Evolutionary conservation across 257 asterid genomes (phyloP).

Genomic region (Agastache rugosa): DNA sequence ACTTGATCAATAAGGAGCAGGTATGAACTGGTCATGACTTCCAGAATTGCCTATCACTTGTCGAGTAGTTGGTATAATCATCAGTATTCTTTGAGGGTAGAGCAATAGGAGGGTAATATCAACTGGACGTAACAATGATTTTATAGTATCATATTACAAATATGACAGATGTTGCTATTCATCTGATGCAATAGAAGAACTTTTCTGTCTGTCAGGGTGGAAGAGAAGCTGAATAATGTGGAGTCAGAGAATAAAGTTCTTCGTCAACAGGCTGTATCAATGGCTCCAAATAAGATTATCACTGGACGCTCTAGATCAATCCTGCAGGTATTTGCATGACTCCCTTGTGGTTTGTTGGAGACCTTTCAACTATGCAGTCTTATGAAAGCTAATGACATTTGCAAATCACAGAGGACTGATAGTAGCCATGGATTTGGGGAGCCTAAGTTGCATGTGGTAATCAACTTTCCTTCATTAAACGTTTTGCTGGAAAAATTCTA

Average conservation of each 20-base stretch:
- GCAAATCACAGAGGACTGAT: constrained; percentile 78
- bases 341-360: constrained; percentile 23
- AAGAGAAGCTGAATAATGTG: constrained; percentile 83
- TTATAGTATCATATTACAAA: constrained; percentile 2
- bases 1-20: too few species aligned
- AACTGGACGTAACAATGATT: constrained; percentile 20
- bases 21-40: too few species aligned
- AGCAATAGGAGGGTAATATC: constrained; percentile 29
- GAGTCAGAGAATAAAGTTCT: constrained; percentile 98
- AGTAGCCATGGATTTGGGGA: constrained; percentile 62
- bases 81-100: constrained; percentile 12
- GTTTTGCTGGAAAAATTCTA: constrained; percentile 30
- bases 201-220: constrained; percentile 64
- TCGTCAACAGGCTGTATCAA: constrained; percentile 97
- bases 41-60: too few species aligned
- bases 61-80: constrained; percentile 4
- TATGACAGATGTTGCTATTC: constrained; percentile 26
- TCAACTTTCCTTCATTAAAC: constrained; percentile 32
- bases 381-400: constrained; percentile 37
- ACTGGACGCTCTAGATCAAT: constrained; percentile 97
- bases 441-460: constrained; percentile 73
- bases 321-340: constrained; percentile 69
- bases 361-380: constrained; percentile 29
- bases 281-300: constrained; percentile 91
- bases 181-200: constrained; percentile 25